Conservation (phyloP, 2,329 filamentous ascomycete species). For the Aureobasidium zeae region DNA sequence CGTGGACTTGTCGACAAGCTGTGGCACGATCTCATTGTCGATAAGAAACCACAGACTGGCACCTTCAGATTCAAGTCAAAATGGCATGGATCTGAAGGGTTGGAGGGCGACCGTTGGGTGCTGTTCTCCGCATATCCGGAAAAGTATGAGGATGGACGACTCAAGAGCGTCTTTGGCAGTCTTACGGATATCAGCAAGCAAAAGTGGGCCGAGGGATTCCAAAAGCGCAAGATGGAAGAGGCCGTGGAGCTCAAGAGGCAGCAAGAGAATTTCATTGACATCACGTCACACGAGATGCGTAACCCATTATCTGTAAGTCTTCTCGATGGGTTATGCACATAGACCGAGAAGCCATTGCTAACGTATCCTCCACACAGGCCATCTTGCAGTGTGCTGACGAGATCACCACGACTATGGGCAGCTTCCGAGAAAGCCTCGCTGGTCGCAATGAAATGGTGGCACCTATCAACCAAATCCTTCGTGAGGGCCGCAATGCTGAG, state of each 20-base stretch:
- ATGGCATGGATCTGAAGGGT: conserved; percentile 50
- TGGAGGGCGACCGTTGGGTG: conserved; percentile 58
- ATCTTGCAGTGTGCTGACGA: conserved; percentile 70
- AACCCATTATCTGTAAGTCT: conserved; percentile 37
- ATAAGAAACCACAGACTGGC: conserved; percentile 54
- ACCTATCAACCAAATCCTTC: neutral
- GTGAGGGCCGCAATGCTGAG: conserved; percentile 25
- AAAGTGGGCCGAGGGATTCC: conserved; percentile 74
- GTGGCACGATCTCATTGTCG: conserved; percentile 56
- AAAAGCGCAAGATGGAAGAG: conserved; percentile 68
- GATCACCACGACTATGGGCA: conserved; percentile 47
- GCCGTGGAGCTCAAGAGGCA: conserved; percentile 72
- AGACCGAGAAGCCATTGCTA: conserved; percentile 62
- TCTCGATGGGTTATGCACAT: no score
- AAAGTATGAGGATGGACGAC: conserved; percentile 50
- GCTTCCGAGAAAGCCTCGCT: conserved; percentile 37
- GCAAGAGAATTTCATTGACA: conserved; percentile 65
- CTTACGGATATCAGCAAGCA: conserved; percentile 80
- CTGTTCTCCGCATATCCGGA: conserved; percentile 69
- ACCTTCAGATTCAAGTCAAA: conserved; percentile 68
- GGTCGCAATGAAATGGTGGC: conserved; percentile 20
- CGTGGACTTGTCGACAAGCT: conserved; percentile 47
- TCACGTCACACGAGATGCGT: conserved; percentile 34
- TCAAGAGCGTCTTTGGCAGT: conserved; percentile 70
- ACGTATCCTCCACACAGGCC: no score